These are phyloP conservation scores for Eurotiales sp. DNA, from an alignment of 2,329 filamentous ascomycete genomes.

Conservation along the genomic window DNA sequence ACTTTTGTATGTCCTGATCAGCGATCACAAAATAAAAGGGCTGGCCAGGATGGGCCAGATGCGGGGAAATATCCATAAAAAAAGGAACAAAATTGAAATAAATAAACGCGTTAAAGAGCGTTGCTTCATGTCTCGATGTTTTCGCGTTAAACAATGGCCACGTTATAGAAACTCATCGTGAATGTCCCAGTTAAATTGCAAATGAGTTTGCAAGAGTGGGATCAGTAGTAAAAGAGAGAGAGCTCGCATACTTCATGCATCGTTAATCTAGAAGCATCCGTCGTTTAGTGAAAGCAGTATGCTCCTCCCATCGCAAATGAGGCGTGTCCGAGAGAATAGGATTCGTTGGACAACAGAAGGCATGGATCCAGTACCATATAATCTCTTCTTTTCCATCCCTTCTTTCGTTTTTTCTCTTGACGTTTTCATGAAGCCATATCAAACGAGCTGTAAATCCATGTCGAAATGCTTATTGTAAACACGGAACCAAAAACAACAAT, in stretches of 20 bases:
- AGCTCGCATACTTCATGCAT: constrained; percentile 11
- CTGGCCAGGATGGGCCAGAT: background rate
- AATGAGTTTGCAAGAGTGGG: background rate
- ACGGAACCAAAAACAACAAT: background rate
- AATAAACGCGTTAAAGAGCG: constrained; percentile 5
- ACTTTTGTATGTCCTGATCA: background rate
- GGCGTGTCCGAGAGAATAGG: too few species aligned
- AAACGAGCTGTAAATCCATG: background rate
- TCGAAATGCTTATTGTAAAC: background rate
- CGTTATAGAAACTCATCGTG: background rate
- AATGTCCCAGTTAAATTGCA: background rate
- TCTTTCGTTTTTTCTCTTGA: background rate
- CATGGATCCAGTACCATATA: too few species aligned
- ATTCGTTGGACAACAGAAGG: too few species aligned
- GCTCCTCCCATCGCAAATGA: constrained; percentile 4
- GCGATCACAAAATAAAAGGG: background rate
- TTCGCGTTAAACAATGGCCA: constrained; percentile 2
- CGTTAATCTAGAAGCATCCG: constrained; percentile 4
- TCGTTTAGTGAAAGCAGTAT: constrained; percentile 9
- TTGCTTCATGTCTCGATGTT: constrained; percentile 6
- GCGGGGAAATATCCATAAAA: background rate
- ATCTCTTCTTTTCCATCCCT: background rate
- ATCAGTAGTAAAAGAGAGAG: background rate
- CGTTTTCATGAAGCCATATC: background rate
- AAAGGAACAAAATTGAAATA: background rate